These are phyloP conservation scores for Suillus subluteus DNA, from an alignment of 768 basidiomycete genomes.

Conservation along the genomic window DNA sequence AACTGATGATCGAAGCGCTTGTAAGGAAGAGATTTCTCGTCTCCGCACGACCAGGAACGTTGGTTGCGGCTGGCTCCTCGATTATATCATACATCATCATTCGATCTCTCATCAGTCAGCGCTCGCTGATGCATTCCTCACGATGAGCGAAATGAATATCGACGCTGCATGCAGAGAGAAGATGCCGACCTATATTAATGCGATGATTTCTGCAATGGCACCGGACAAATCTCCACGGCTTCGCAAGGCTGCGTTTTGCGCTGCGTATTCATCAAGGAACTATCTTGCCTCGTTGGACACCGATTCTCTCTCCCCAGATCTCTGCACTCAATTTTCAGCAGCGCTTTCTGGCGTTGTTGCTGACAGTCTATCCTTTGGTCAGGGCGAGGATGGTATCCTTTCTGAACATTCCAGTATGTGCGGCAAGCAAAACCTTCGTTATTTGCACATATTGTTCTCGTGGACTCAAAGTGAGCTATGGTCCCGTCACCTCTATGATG, in stretches of 20 bases:
- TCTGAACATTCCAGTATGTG: conserved; percentile 2
- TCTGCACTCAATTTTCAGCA: conserved; percentile 3
- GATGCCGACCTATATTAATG: conserved; percentile 3
- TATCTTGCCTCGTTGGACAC: conserved; percentile 9
- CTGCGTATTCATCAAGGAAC: conserved; percentile 10
- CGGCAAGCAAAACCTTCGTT: conserved; percentile 12
- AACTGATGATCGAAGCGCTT: conserved; percentile 1
- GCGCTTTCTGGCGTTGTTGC: neutral
- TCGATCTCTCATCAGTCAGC: conserved; percentile 7
- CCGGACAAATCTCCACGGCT: conserved; percentile 7
- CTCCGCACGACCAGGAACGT: neutral
- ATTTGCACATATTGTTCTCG: conserved; percentile 14
- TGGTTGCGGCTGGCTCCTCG: conserved; percentile 13
- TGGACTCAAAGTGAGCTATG: conserved; percentile 11
- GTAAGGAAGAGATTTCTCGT: conserved; percentile 4
- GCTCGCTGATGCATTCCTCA: conserved; percentile 14
- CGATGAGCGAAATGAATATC: conserved; percentile 12
- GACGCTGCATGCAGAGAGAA: conserved; percentile 2
- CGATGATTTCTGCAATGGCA: conserved; percentile 12
- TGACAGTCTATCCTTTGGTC: neutral
- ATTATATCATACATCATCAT: conserved; percentile 14
- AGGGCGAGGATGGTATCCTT: neutral
- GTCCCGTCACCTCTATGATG: conserved; percentile 9
- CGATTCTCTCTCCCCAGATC: neutral
- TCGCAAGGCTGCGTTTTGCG: conserved; percentile 12